Base-by-base conservation (phyloP, 1,284 basidiomycete genomes). In the Tilletia horrida region DNA sequence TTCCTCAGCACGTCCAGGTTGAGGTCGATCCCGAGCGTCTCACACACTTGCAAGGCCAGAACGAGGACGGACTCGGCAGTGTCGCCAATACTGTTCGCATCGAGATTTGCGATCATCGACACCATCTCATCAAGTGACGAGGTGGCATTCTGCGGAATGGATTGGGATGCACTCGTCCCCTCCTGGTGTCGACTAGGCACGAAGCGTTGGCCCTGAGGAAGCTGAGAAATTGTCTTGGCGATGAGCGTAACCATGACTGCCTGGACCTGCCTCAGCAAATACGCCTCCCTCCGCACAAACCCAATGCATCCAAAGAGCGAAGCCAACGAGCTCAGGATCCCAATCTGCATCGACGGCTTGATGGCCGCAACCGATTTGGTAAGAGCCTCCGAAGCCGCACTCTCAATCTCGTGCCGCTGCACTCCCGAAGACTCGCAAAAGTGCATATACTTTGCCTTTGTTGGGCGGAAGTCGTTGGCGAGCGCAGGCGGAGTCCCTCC, bases 21-120 rank as follows among this genome's bases (percentile, higher is more conserved):
- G 16, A 80, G 70, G 27, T 80, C 72, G 48, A 81, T 72, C 11
- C 78, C 78, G 50, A 78, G 76, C 52, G 77, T 78, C 57, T 81
- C 78, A 67, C 77, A 79, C 16, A 78, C 70, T 66, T 76, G 73
- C 55, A 76, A 65, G 0, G 79, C 79, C n/a, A 81, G 67, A 23
- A 79, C 73, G 3, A 81, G 67, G 31, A 79, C 73, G 3, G 79
- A 73, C n/a, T 78, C 76, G 0, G 72, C 67, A 3, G 71, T 73
- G 6, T 68, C 43, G 0, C 72, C 68, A 0, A 71, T 55, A 23
- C 68, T 67, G 42, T 72, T 71, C 47, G 62, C 68, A 18, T 69
- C 63, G 2, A 73, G 69, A 64, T 73, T 71, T 0, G 68, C 69
- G 0, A 76, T 69, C 31, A 77, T 68, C 29, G 73, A 73, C 25